These are phyloP conservation scores for Leccinellum rugosiceps DNA, from an alignment of 768 basidiomycete species.

Conservation along the genomic window DNA sequence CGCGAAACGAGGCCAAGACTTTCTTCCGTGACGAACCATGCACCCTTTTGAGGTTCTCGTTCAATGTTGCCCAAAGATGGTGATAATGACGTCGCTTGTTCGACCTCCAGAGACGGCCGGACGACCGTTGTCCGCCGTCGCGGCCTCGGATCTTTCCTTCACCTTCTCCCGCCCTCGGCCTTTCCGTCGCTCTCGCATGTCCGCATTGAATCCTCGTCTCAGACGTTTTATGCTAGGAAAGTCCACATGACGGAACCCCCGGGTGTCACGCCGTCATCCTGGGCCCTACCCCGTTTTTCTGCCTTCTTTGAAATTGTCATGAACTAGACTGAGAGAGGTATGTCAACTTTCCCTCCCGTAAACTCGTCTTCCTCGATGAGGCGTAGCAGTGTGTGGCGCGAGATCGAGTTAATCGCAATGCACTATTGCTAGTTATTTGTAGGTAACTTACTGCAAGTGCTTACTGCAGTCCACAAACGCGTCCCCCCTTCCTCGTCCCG, in stretches of 20 bases:
- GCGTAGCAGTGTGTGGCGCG: neutral
- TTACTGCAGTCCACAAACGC: neutral
- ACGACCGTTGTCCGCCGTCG: neutral
- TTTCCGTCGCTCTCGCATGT: neutral
- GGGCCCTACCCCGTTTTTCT: neutral
- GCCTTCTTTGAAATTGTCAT: neutral
- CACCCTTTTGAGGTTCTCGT: neutral
- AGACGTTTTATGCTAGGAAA: neutral
- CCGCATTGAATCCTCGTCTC: neutral
- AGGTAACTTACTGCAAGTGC: neutral
- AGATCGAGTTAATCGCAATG: neutral
- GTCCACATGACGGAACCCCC: neutral
- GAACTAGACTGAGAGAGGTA: neutral
- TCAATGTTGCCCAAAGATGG: neutral
- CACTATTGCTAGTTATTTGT: neutral
- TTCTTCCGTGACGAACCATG: neutral
- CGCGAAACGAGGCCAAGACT: neutral
- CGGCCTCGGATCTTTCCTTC: too few species aligned
- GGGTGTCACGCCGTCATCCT: constrained; percentile 7
- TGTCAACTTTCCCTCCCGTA: neutral
- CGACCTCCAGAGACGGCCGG: neutral
- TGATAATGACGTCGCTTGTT: neutral
- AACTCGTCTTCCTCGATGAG: neutral
- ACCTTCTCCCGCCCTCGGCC: too few species aligned
- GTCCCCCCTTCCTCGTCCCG: neutral